Evolutionary conservation across 371 early-diverging fungal genomes (phyloP), one percentile per base, ranked within the genome.

Genomic region (Smittium culicis): DNA sequence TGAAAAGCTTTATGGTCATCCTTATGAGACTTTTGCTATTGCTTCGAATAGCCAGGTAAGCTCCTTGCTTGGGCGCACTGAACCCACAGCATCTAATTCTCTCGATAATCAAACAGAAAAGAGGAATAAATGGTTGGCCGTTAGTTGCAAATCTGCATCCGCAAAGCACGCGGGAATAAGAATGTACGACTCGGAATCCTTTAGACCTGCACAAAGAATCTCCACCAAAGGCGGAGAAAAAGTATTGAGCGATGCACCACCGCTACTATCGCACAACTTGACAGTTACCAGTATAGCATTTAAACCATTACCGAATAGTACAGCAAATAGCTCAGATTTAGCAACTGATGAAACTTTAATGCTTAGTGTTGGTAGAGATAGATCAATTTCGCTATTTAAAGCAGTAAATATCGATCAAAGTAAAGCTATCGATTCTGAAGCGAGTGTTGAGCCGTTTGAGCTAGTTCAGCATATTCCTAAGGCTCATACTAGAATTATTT

Each of bases 1-100:
- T 1, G 89, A 93, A 66, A 95, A 96, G 72, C 80, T 96, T 71
- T 93, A 95, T 74, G 98, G 96, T 25, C 98, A 97, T 77, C 89
- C 87, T 1, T 96, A 88, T 73, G 98, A 96, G 72, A 71, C 94
- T 20, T 83, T 88, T 34, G 78, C 86, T 24, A 83, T 92, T 0
- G 91, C 89, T 2, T 63, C 63, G 3, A 59, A 5, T 11, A 25
- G 11, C 60, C 60, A 27, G n/a, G 11, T 20, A 11, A 5, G 20
- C 20, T 20, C 5, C 45, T 45, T 45, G 20, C 20, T 20, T 20
- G 20, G 20, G 20, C 5, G 11, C 5, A 45, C 11, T 45, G 45
- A 45, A 11, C 11, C 5, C 11, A 45, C 11, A 45, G 5, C 20
- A 20, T 11, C 20, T 11, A 45, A 45, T 45, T 11, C 20, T 20